A percentile compares a stretch with the other conserved stretches of the same genome.
Evolutionary conservation across 2,329 filamentous ascomycete genomes (phyloP).

Genomic region (Neobulgaria alba): DNA sequence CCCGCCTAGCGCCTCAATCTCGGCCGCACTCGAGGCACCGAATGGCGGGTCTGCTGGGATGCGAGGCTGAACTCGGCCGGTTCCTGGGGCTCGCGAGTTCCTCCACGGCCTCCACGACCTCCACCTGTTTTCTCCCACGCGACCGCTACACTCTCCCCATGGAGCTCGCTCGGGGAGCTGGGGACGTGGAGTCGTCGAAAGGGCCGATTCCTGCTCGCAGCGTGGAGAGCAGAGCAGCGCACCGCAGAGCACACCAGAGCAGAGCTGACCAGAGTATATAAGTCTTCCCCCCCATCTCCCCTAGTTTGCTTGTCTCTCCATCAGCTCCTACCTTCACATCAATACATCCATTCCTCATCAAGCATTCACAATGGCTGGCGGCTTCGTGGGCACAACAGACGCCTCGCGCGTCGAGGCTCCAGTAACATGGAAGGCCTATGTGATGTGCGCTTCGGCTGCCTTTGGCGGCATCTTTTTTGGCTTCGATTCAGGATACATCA

Average conservation of each 20-base stretch:
- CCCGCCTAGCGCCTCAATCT: too few relatives aligned
- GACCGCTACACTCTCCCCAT: neutral
- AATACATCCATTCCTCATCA: neutral
- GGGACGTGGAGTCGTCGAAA: neutral
- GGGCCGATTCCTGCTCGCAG: neutral
- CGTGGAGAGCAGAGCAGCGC: neutral
- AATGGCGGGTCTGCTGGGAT: too few relatives aligned
- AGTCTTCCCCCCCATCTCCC: neutral
- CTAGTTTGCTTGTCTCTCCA: neutral
- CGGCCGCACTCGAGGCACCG: too few relatives aligned
- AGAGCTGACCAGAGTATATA: neutral
- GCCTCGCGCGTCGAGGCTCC: constrained; percentile 56
- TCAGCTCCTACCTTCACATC: neutral
- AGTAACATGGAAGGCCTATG: constrained; percentile 58
- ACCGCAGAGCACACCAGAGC: too few relatives aligned
- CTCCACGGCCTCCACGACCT: neutral
- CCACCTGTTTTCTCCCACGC: neutral
- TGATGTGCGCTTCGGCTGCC: constrained; percentile 60
- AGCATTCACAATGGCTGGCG: constrained; percentile 17
- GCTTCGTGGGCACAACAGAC: constrained; percentile 33
- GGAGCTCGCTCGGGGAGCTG: too few relatives aligned
- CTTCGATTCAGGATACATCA: constrained; percentile 70
- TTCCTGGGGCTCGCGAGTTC: too few relatives aligned
- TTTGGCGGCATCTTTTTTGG: constrained; percentile 51
- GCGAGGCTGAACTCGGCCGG: too few relatives aligned